Base-by-base conservation (phyloP, 257 asterid genomes). In the Salvia hispanica region DNA sequence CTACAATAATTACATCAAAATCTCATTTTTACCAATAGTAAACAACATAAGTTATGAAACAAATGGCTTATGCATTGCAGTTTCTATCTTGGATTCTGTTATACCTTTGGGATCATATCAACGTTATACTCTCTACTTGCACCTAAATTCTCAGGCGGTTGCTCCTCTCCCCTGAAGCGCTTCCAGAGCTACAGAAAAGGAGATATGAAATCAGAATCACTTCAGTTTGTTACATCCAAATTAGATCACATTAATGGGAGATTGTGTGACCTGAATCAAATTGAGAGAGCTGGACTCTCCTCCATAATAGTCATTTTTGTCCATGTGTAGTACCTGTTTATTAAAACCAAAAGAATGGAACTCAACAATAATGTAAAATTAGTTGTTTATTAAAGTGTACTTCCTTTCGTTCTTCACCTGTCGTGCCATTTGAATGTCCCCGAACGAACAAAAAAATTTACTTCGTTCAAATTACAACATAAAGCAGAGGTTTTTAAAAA, bases 61-160 rank as follows among this genome's bases (percentile, higher is more conserved):
- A 11, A 18, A 25, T 25, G 31, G 31, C 31, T 25, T 25, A 25
- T 2, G 14, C 63, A 53, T 25, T 60, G 6, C 42, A 37, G 36
- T 48, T 48, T 34, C 39, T 5, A 34, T 3, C 39, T 25, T 25
- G 31, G 31, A 25, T 2, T 25, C 31, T 25, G 31, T 25, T 0
- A 34, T 4, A 90, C 99, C 96, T 93, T 93, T 43, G 97, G 99
- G 71, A 90, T 85, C 99, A 93, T 90, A 76, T 93, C 99, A 56
- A 88, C 96, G 50, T 90, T 93, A 96, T 90, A 93, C 58, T 93
- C 99, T 71, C 91, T 84, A 84, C 96, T 90, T 7, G 91, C 59
- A 40, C 99, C 99, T 71, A 90, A 80, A 14, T 50, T 69, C 73
- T 85, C 97, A 0, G 91, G 91, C 58, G 96, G 87, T 53, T 78